These are phyloP conservation scores for Gynostemma pentaphyllum DNA, from an alignment of 306 rosid species.

Conservation along the genomic window DNA sequence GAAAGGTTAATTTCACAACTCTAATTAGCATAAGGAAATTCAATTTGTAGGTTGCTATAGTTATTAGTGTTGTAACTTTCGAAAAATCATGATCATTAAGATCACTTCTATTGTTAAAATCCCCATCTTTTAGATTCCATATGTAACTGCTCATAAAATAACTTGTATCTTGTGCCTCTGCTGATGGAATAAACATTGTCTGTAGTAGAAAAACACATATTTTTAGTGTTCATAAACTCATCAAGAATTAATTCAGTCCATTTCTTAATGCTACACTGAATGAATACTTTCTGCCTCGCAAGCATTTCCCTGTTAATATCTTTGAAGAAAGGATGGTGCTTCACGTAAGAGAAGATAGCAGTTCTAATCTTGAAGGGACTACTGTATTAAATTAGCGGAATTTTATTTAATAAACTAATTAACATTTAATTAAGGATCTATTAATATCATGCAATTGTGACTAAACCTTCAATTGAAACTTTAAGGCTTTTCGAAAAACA, in stretches of 20 bases:
- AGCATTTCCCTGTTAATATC: conserved; percentile 91
- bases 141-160: conserved; percentile 95
- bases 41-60: conserved; percentile 42
- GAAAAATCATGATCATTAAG: conserved; percentile 69
- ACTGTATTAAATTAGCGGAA: no score
- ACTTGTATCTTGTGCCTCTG: conserved; percentile 82
- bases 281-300: conserved; percentile 83
- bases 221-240: conserved; percentile 9
- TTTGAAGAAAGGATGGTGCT: conserved; percentile 69
- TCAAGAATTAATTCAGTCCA: conserved; percentile 6
- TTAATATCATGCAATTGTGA: no score
- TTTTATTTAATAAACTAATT: no score
- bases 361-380: neutral
- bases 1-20: no score
- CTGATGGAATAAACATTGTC: conserved; percentile 93
- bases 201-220: conserved; percentile 18
- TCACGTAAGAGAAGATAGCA: conserved; percentile 54
- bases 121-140: conserved; percentile 91
- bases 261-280: neutral
- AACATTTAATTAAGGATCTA: no score
- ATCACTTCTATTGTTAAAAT: conserved; percentile 68
- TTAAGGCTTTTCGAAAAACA: no score
- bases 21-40: no score
- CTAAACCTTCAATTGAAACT: no score
- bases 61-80: conserved; percentile 78